Evolutionary conservation across 2,329 filamentous ascomycete species (phyloP).

Genomic region (Cordyceps farinosa): DNA sequence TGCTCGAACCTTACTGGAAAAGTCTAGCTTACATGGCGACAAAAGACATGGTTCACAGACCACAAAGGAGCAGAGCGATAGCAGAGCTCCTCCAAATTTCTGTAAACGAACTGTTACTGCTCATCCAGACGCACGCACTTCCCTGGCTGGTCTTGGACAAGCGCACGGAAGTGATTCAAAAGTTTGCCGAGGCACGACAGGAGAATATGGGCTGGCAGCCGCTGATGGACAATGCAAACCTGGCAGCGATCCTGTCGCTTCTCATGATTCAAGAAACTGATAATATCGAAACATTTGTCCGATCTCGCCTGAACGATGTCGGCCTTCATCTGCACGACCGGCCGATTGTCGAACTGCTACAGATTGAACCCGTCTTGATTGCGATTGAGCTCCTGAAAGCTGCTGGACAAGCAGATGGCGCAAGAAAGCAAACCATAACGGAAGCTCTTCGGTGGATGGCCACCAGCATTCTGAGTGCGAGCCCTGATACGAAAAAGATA

Average conservation of each 20-base stretch:
- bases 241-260: conserved; percentile 56
- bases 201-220: conserved; percentile 59
- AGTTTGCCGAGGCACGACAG: conserved; percentile 74
- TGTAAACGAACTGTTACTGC: conserved; percentile 67
- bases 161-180: conserved; percentile 72
- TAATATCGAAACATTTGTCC: conserved; percentile 61
- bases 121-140: conserved; percentile 76
- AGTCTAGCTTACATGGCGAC: conserved; percentile 78
- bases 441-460: conserved; percentile 47
- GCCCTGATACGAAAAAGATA: conserved; percentile 42
- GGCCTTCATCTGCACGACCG: conserved; percentile 66
- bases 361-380: conserved; percentile 69
- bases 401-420: conserved; percentile 64
- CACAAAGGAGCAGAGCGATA: conserved; percentile 77
- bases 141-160: conserved; percentile 81
- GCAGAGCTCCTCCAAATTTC: conserved; percentile 77
- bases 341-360: conserved; percentile 65
- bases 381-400: conserved; percentile 79
- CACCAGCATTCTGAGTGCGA: conserved; percentile 37
- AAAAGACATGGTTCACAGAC: conserved; percentile 73
- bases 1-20: conserved; percentile 87
- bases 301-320: conserved; percentile 64
- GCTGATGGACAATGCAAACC: conserved; percentile 54
- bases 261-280: conserved; percentile 55
- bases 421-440: conserved; percentile 48